These are phyloP conservation scores for Xylariales sp. DNA, from an alignment of 2,329 filamentous ascomycete species.

Conservation along the genomic window DNA sequence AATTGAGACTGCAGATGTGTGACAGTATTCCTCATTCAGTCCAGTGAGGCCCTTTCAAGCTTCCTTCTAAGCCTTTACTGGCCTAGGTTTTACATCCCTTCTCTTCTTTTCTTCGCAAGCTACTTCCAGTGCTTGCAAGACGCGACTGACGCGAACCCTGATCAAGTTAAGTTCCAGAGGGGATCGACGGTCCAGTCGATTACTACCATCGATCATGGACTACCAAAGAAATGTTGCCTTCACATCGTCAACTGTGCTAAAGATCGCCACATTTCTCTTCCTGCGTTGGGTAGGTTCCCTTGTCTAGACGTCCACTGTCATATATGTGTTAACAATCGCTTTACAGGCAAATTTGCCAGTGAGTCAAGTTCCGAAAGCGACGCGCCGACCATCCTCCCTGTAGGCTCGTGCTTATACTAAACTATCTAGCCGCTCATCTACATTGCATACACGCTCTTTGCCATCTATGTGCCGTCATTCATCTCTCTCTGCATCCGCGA, in stretches of 20 bases:
- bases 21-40: too few relatives aligned
- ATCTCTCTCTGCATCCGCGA: conserved; percentile 53
- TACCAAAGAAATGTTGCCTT: conserved; percentile 1
- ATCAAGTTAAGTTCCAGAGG: neutral
- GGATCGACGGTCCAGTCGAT: neutral
- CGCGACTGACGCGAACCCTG: too few relatives aligned
- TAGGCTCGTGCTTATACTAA: conserved; percentile 12
- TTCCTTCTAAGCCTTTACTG: too few relatives aligned
- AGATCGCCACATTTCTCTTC: conserved; percentile 12
- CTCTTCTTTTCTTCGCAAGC: neutral
- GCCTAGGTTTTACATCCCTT: too few relatives aligned
- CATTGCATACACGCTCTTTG: conserved; percentile 56
- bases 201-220: conserved; percentile 5
- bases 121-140: too few relatives aligned
- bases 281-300: conserved; percentile 11
- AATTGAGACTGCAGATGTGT: too few relatives aligned
- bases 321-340: conserved; percentile 13
- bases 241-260: conserved; percentile 10
- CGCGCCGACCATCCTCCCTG: neutral
- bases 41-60: too few relatives aligned
- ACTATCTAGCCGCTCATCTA: conserved; percentile 19
- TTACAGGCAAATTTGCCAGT: conserved; percentile 25
- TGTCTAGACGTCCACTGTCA: neutral
- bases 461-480: conserved; percentile 62
- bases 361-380: conserved; percentile 13